Evolutionary conservation across 2,329 filamentous ascomycete genomes (phyloP), one percentile per base, ranked within the genome.

Genomic region (Pseudogymnoascus sp.): DNA sequence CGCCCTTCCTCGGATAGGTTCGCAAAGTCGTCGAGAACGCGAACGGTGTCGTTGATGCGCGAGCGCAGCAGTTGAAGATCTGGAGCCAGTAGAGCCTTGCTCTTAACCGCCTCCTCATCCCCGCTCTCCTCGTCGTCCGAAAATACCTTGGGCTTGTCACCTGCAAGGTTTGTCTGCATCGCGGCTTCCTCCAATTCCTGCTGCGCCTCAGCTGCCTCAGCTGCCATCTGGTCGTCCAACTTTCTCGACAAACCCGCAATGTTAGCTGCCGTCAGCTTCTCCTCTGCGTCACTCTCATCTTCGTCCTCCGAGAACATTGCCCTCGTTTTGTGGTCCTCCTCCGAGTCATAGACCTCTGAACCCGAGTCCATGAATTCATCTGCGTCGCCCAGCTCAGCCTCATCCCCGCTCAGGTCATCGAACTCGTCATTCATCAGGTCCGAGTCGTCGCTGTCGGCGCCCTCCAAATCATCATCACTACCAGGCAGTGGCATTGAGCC

Each of bases 281-380:
- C 92, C 76, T 96, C 91, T 4, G 86, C 88, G 69, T 95, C 91
- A 0, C 89, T 92, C 60, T 92, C 88, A 66, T 93, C 90, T 69
- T 95, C 92, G 71, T 97, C 93, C 66, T 97, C 94, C 0, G 94
- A 97, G 80, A 96, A 99, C 80, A 96, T 91, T 66, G 87, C 84
- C 70, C 82, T 78, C 65, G 67, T 82, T 72, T 74, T 76, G 0
- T 87, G 87, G 67, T 79, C 78, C 59, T 81, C 80, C 66, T 84
- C 84, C 31, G 75, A 75, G 63, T 77, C 74, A 39, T 77, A 76
- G 17, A 76, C 73, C 25, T 75, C 76, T 31, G 70, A 71, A 4
- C 67, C 71, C 10, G 69, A 71, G n/a, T 72, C 73, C 38, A 87
- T 72, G 71, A 89, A 88, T 66, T 88, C 81, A 68, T 86, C 84